phyloP scores from a whole-genome alignment of 108 stramenopile species.

The Bacterosira constricta region DNA sequence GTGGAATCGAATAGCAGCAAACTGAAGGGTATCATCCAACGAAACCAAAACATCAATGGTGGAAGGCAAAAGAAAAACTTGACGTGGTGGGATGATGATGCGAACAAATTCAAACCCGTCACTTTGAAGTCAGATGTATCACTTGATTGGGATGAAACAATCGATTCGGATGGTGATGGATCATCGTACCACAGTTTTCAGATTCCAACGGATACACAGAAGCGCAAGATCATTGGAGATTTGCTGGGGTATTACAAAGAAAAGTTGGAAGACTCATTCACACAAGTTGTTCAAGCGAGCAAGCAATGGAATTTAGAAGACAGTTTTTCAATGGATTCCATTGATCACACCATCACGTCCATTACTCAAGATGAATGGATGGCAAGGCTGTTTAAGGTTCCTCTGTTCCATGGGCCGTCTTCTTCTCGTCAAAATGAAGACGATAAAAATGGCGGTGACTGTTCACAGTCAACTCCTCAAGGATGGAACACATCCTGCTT shows the following conservation, averaged over 20 bases:
- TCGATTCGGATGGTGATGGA: neutral
- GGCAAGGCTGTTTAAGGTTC: neutral
- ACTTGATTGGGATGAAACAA: neutral
- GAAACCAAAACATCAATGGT: neutral
- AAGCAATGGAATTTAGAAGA: neutral
- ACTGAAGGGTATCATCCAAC: conserved; percentile 22
- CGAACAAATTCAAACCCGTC: conserved; percentile 28
- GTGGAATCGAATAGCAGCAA: neutral
- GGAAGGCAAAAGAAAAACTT: conserved; percentile 30
- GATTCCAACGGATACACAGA: conserved; percentile 12
- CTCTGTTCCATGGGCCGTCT: no score
- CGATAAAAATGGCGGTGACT: no score
- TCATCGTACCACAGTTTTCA: neutral
- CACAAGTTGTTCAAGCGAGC: neutral
- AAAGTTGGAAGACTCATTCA: neutral
- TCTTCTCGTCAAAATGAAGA: no score
- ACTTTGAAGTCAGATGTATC: conserved; percentile 16
- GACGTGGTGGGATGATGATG: conserved; percentile 48
- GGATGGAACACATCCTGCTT: no score
- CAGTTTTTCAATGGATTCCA: no score
- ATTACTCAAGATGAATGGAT: neutral
- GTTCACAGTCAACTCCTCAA: no score
- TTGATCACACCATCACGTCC: neutral
- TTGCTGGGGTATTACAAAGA: conserved; percentile 9
- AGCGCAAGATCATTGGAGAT: conserved; percentile 6